A percentile compares a stretch with the other conserved stretches of the same genome.
Conservation (phyloP, 495 filamentous ascomycete species). For the Talaromyces stipitatus region DNA sequence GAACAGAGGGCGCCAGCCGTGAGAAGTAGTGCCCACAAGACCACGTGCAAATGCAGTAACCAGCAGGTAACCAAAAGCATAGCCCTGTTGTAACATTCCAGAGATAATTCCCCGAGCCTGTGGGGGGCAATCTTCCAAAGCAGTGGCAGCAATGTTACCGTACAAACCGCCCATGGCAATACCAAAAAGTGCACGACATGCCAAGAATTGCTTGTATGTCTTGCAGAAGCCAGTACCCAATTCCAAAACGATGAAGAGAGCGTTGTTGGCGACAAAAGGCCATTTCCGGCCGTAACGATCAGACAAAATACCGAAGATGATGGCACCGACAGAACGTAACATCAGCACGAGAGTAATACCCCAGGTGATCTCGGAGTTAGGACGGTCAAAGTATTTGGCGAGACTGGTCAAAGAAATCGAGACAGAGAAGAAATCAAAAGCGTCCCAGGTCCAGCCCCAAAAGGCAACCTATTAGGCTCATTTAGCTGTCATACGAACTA, state of each 20-base stretch:
- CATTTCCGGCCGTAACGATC: constrained; percentile 84
- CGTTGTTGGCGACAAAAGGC: constrained; percentile 78
- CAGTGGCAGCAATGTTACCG: constrained; percentile 80
- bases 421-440: constrained; percentile 90
- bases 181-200: constrained; percentile 76
- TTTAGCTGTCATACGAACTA: constrained; percentile 10
- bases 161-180: constrained; percentile 87
- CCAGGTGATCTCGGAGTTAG: constrained; percentile 77
- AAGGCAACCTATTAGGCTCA: constrained; percentile 44
- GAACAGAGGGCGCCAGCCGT: constrained; percentile 75
- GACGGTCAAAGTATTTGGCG: constrained; percentile 55
- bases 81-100: constrained; percentile 81
- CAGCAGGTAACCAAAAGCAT: constrained; percentile 80
- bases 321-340: constrained; percentile 66
- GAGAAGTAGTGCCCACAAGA: constrained; percentile 61
- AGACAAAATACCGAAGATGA: constrained; percentile 68
- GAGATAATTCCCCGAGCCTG: constrained; percentile 69
- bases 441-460: constrained; percentile 74
- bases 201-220: constrained; percentile 73
- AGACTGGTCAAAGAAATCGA: constrained; percentile 65
- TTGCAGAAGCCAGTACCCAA: constrained; percentile 72
- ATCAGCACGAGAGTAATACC: constrained; percentile 83
- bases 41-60: constrained; percentile 69
- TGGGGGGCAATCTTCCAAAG: constrained; percentile 73
- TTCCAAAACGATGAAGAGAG: constrained; percentile 75